Percentiles rank a stretch among this genome's conserved stretches.
Conservation (phyloP, 1,284 basidiomycete genomes). For the Hortiboletus rubellus region DNA sequence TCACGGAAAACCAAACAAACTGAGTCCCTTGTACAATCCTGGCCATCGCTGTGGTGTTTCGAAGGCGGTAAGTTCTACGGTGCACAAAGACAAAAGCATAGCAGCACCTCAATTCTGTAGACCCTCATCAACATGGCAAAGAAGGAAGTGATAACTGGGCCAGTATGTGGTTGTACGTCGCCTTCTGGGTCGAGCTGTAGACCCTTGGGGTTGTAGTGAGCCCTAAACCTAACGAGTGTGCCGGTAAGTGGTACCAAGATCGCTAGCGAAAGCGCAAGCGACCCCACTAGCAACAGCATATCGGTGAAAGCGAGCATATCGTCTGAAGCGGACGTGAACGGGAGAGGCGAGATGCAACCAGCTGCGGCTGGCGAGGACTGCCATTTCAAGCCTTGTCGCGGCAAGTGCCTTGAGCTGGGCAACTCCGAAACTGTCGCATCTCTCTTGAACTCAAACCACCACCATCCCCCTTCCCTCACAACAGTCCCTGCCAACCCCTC, state of each 20-base stretch:
- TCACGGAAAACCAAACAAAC: constrained; percentile 44
- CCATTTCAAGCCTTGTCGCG: constrained; percentile 21
- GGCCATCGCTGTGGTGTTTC: constrained; percentile 55
- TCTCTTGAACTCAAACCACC: constrained; percentile 41
- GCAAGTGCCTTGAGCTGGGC: constrained; percentile 28
- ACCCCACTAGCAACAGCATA: constrained; percentile 47
- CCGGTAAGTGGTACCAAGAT: constrained; percentile 66
- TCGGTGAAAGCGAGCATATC: constrained; percentile 42
- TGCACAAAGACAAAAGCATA: neutral
- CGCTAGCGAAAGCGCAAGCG: constrained; percentile 51
- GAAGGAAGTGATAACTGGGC: constrained; percentile 61
- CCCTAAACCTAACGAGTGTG: constrained; percentile 69
- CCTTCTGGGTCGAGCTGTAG: constrained; percentile 81
- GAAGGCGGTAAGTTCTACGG: neutral
- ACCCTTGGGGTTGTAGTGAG: constrained; percentile 81
- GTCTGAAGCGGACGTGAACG: constrained; percentile 10
- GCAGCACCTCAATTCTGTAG: constrained; percentile 67
- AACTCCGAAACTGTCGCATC: constrained; percentile 22
- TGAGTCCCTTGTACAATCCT: constrained; percentile 84
- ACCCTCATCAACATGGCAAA: constrained; percentile 75
- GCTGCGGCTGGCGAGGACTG: neutral
- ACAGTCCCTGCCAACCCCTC: neutral
- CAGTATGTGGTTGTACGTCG: constrained; percentile 72
- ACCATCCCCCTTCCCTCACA: constrained; percentile 32
- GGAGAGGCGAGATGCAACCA: neutral